Percentiles rank a stretch among this genome's conserved stretches.
Conservation (phyloP, 2,329 filamentous ascomycete genomes). For the Calonectria hawksworthii region DNA sequence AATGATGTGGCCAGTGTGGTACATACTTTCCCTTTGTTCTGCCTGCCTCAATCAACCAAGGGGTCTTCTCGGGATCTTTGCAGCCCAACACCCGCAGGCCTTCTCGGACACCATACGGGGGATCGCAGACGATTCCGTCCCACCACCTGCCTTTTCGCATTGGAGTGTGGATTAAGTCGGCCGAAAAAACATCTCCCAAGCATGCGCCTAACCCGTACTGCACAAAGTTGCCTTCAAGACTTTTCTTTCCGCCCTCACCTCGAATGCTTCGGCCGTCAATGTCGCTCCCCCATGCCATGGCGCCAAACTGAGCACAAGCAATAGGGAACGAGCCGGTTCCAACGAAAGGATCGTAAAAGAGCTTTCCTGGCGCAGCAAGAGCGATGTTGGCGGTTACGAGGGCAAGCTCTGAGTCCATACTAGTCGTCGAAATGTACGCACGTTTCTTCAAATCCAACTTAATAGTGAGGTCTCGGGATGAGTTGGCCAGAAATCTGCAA, state of each 20-base stretch:
- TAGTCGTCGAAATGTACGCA: conserved; percentile 93
- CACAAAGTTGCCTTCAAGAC: conserved; percentile 78
- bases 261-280: conserved; percentile 93
- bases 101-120: conserved; percentile 95
- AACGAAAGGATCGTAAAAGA: conserved; percentile 96
- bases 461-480: conserved; percentile 76
- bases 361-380: conserved; percentile 82
- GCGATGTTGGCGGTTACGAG: conserved; percentile 94
- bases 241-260: conserved; percentile 72
- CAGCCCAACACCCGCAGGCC: conserved; percentile 89
- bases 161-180: conserved; percentile 91
- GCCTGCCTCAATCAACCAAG: conserved; percentile 77
- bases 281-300: conserved; percentile 86
- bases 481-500: conserved; percentile 77
- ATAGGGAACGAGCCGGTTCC: conserved; percentile 95
- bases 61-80: conserved; percentile 73
- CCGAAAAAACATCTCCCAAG: conserved; percentile 84
- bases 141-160: conserved; percentile 72
- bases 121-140: conserved; percentile 95
- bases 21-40: conserved; percentile 77
- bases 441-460: conserved; percentile 94
- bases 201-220: conserved; percentile 80
- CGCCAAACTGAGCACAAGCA: conserved; percentile 91
- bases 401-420: conserved; percentile 95
- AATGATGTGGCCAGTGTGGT: neutral